phyloP scores from a whole-genome alignment of 2,329 filamentous ascomycete genomes.

The Aspergillus niger region DNA sequence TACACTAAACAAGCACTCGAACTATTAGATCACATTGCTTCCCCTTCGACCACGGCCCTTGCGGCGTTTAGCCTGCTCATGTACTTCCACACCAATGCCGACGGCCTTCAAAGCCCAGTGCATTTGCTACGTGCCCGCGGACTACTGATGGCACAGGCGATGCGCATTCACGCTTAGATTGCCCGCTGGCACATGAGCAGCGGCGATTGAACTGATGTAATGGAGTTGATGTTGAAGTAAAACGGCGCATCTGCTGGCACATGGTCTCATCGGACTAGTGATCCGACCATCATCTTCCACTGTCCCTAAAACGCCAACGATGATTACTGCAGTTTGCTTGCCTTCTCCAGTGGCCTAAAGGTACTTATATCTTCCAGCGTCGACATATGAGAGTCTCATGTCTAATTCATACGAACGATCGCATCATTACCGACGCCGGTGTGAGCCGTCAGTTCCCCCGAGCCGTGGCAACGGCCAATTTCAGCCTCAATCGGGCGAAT shows the following conservation, averaged over 20 bases:
- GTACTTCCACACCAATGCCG: neutral
- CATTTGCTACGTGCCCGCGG: slow-evolving; percentile 6
- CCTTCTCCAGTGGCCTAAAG: slow-evolving; percentile 22
- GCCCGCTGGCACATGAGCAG: neutral
- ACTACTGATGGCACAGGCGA: slow-evolving; percentile 1
- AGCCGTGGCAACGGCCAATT: neutral
- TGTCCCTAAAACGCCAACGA: too few relatives aligned
- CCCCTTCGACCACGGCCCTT: neutral
- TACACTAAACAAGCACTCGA: neutral
- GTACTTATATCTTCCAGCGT: slow-evolving; percentile 24
- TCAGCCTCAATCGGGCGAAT: slow-evolving; percentile 8
- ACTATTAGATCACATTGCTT: neutral
- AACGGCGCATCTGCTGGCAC: slow-evolving; percentile 28
- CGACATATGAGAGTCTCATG: slow-evolving; percentile 27
- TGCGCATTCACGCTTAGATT: slow-evolving; percentile 12
- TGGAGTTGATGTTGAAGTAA: slow-evolving; percentile 26
- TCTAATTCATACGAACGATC: slow-evolving; percentile 26
- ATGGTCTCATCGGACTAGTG: slow-evolving; percentile 31
- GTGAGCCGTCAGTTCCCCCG: neutral
- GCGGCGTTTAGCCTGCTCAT: neutral
- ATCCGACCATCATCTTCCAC: neutral
- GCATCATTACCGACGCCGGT: slow-evolving; percentile 13
- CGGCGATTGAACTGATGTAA: slow-evolving; percentile 19
- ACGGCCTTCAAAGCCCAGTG: neutral
- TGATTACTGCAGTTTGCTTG: slow-evolving; percentile 18